phyloP scores from a whole-genome alignment of 768 basidiomycete genomes.

The Boletus reticuloceps region DNA sequence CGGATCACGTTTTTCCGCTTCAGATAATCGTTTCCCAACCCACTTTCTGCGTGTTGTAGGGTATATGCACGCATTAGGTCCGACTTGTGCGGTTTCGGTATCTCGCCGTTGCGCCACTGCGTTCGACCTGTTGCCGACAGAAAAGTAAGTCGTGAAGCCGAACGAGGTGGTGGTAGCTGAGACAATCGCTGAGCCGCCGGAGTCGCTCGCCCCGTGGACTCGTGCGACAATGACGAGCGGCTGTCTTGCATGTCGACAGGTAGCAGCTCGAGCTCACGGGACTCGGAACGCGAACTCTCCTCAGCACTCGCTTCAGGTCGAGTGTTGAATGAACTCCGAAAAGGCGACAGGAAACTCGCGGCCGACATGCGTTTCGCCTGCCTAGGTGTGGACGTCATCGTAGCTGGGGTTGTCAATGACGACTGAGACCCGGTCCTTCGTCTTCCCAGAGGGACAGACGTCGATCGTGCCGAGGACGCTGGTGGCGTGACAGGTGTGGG shows the following conservation, averaged over 20 bases:
- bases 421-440: conserved; percentile 24
- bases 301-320: conserved; percentile 8
- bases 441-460: conserved; percentile 6
- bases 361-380: conserved; percentile 26
- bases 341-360: conserved; percentile 28
- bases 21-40: conserved; percentile 90
- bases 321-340: conserved; percentile 13
- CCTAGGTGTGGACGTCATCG: conserved; percentile 15
- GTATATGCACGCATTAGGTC: conserved; percentile 73
- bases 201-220: conserved; percentile 9
- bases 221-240: conserved; percentile 21
- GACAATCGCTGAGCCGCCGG: conserved; percentile 15
- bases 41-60: conserved; percentile 89
- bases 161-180: conserved; percentile 12
- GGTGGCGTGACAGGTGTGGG: neutral
- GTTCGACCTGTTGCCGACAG: conserved; percentile 18
- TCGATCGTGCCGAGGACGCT: conserved; percentile 1
- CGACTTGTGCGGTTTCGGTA: conserved; percentile 42
- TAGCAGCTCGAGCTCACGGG: conserved; percentile 21
- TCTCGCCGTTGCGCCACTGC: conserved; percentile 20
- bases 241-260: conserved; percentile 23
- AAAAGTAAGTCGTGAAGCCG: conserved; percentile 23
- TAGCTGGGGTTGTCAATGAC: conserved; percentile 18
- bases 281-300: conserved; percentile 7
- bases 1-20: conserved; percentile 95